Evolutionary conservation across 2,329 filamentous ascomycete species (phyloP), one percentile per base, ranked within the genome.

Genomic region (Fusarium xyrophilum): DNA sequence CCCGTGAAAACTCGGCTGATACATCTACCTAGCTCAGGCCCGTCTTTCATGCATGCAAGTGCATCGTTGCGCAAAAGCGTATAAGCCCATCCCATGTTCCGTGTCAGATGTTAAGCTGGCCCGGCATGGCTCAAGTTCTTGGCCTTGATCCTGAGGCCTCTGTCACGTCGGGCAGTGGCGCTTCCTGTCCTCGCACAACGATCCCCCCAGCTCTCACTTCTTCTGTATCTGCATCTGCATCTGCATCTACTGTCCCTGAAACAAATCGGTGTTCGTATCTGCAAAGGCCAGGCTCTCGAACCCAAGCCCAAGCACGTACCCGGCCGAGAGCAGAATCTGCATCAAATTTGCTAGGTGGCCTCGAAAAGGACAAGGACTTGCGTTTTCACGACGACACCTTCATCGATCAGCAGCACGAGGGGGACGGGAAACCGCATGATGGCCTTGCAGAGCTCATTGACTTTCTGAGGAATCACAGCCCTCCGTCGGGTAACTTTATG

Each of bases 401-500:
- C 39, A 63, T 72, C 32, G 60, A 66, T 33, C 59, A 70, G 40
- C 59, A 67, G 38, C 57, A 70, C 21, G 62, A 63, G 35, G 54
- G 56, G 51, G 40, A 53, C 55, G 36, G 63, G 50, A 28, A 60
- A 50, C 44, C 59, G 53, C 54, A 71, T 48, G 74, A 76, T 64
- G 77, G 77, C 36, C 64, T 79, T 36, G 70, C 76, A 23, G 76
- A 76, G 43, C 74, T 86, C 48, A 77, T 82, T 42, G 81, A 84
- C n/a, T 87, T 87, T 61, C 72, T 88, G 46, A 81, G 78, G 56
- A 83, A 80, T 42, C 80, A 81, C 25, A 77, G 82, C 28, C 84
- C 85, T 2, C 85, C 85, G 9, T 77, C 81, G 6, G 75, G 77
- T 27, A 86, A 86, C 72, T 81, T 77, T 71, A 85, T 86, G 82